These are phyloP conservation scores for Fusarium nisikadoi DNA, from an alignment of 2,329 filamentous ascomycete genomes.

Conservation along the genomic window DNA sequence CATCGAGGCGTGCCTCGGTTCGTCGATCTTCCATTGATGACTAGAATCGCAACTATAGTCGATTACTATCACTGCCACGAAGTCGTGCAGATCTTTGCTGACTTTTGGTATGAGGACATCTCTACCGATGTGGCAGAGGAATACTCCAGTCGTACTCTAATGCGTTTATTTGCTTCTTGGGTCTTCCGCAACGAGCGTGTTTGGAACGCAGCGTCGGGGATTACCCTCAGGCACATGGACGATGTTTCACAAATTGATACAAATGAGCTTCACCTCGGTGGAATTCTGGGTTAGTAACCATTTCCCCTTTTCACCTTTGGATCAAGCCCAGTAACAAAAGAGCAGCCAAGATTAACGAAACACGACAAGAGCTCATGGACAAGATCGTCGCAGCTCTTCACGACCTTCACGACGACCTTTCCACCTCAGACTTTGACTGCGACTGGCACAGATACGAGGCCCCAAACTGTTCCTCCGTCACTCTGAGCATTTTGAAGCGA, in stretches of 20 bases:
- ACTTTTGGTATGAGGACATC: neutral
- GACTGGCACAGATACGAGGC: neutral
- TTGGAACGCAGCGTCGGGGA: accelerated
- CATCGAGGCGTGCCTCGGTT: neutral
- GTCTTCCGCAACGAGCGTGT: accelerated
- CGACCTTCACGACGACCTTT: accelerated
- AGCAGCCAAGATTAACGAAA: neutral
- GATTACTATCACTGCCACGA: constrained; percentile 16
- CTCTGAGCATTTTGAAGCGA: neutral
- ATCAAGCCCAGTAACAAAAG: neutral
- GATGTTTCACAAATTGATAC: neutral
- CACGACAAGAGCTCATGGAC: neutral
- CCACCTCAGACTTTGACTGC: neutral
- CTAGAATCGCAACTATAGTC: neutral
- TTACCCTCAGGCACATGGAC: neutral
- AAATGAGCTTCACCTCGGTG: neutral
- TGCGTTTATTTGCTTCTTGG: neutral
- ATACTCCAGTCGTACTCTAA: neutral
- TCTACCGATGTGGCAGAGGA: neutral
- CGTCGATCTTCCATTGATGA: neutral
- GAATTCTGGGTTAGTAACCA: neutral
- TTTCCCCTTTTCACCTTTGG: neutral
- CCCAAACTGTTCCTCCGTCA: neutral
- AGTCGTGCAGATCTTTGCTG: neutral
- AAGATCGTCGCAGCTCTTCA: accelerated